Base-by-base conservation (phyloP, 2,329 filamentous ascomycete genomes). In the Claviceps fusiformis region DNA sequence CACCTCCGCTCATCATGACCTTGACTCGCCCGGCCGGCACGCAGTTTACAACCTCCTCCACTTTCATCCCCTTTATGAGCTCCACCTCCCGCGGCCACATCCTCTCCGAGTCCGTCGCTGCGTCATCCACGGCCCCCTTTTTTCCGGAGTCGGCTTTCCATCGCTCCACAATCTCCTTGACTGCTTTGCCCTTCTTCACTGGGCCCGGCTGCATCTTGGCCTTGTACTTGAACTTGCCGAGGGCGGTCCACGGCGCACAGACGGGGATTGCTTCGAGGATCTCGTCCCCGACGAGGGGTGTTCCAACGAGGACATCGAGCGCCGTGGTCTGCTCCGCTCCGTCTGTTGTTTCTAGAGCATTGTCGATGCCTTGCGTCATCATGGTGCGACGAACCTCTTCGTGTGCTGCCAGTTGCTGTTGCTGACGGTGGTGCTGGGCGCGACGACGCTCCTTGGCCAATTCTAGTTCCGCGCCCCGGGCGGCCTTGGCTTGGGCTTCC, bases 181-280 rank as follows among this genome's bases (percentile, higher is more conserved):
- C 83, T 0, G 90, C 91, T 68, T 96, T 97, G 10, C 93, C 92
- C 73, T 95, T 95, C 77, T 97, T 98, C 59, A 85, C 79, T 0
- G 83, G 72, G 0, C 93, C 93, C 0, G 93, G 93, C 70, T 97
- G 93, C 62, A 98, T 70, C 74, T 98, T 98, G 54, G 85, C 88
- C 70, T 95, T 95, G 75, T 96, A 97, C 71, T 96, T 96, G 71
- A 86, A 87, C 55, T 80, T 81, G 2, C 71, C 75, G 60, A 86
- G 70, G 1, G 83, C 82, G 29, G 70, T 72, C 76, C 82, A 86
- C 2, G 83, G 83, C 5, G 79, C 83, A 62, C 83, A 86, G 3
- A 86, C 71, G 1, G 81, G 79, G 1, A 86, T 72, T 0, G 74
- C 76, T 62, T 86, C 83, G 9, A 92, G 71, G 41, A 92, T 85